Conservation (phyloP, 192 early-diverging fungal genomes). For the Dissophora ornata region DNA sequence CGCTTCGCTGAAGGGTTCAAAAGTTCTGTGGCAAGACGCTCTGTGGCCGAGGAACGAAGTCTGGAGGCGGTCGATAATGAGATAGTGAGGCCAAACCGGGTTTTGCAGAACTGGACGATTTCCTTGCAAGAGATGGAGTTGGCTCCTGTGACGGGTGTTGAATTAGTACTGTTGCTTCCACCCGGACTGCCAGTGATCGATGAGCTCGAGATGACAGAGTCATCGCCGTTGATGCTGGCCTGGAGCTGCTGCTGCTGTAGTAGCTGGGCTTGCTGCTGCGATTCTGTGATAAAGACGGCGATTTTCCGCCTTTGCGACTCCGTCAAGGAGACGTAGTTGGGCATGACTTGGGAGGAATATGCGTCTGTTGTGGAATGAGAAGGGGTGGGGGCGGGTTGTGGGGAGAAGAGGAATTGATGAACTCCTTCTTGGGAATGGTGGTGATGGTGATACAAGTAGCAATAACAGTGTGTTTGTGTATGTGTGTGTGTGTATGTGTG, state of each 20-base stretch:
- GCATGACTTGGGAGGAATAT: constrained; percentile 32
- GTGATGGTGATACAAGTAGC: too few relatives aligned
- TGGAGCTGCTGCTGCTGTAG: constrained; percentile 38
- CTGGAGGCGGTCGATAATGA: constrained; percentile 48
- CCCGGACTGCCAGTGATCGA: constrained; percentile 20
- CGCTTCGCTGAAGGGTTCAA: constrained; percentile 48
- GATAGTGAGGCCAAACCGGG: constrained; percentile 51
- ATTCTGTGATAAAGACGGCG: constrained; percentile 54
- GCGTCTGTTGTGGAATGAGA: too few relatives aligned
- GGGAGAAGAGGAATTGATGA: too few relatives aligned
- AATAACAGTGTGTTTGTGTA: too few relatives aligned
- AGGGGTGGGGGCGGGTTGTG: too few relatives aligned
- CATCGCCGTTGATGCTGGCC: constrained; percentile 15
- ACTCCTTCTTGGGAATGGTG: too few relatives aligned
- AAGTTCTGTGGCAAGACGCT: constrained; percentile 49
- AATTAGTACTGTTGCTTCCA: constrained; percentile 3
- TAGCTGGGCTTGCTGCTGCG: constrained; percentile 40
- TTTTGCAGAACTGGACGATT: constrained; percentile 55
- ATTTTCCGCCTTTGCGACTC: constrained; percentile 52
- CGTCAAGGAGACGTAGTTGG: constrained; percentile 52
- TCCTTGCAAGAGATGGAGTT: constrained; percentile 54
- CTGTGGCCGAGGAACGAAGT: constrained; percentile 41
- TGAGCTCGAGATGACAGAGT: too few relatives aligned
- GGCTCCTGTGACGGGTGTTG: constrained; percentile 9
- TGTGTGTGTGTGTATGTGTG: too few relatives aligned